Percentiles rank a stretch among this genome's conserved stretches.
Conservation (phyloP, 2,329 filamentous ascomycete genomes). For the Aspergillus chevalieri region DNA sequence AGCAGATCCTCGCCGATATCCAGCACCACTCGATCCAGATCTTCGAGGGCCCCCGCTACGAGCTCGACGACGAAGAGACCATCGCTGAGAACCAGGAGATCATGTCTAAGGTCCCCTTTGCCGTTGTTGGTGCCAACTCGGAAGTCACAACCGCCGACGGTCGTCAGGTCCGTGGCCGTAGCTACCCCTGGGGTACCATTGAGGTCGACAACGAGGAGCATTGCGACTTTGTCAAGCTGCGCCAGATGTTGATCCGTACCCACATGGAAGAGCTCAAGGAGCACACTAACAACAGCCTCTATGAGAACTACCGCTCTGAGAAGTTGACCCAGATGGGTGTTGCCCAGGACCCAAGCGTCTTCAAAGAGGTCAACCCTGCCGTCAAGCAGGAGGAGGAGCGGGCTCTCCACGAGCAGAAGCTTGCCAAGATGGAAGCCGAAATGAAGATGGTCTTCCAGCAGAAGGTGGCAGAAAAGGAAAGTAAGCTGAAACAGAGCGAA, state of each 20-base stretch:
- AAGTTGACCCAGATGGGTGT: slow-evolving; percentile 99
- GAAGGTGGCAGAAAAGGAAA: slow-evolving; percentile 99
- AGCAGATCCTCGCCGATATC: slow-evolving; percentile 90
- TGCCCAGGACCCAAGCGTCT: slow-evolving; percentile 95
- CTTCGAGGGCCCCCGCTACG: slow-evolving; percentile 96
- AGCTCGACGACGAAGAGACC: slow-evolving; percentile 98
- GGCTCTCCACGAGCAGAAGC: slow-evolving; percentile 96
- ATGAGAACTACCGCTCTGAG: slow-evolving; percentile 99
- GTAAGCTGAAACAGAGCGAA: slow-evolving; percentile 98
- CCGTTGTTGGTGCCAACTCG: slow-evolving; percentile 92
- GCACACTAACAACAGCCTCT: slow-evolving; percentile 97
- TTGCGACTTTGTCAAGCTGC: slow-evolving; percentile 99
- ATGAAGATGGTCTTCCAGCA: slow-evolving; percentile 99
- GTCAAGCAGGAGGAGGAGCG: slow-evolving; percentile 99
- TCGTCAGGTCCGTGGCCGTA: slow-evolving; percentile 89
- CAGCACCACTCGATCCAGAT: slow-evolving; percentile 97
- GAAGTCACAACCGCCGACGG: slow-evolving; percentile 89
- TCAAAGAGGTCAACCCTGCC: slow-evolving; percentile 99
- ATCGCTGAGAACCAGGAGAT: slow-evolving; percentile 99
- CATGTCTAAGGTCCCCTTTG: slow-evolving; percentile 99
- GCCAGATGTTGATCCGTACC: slow-evolving; percentile 98
- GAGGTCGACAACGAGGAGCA: slow-evolving; percentile 99
- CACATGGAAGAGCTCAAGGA: slow-evolving; percentile 99
- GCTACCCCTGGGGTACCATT: slow-evolving; percentile 97
- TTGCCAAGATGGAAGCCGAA: slow-evolving; percentile 99